Evolutionary conservation across 2,329 filamentous ascomycete genomes (phyloP).

Genomic region (Pyricularia sp.): DNA sequence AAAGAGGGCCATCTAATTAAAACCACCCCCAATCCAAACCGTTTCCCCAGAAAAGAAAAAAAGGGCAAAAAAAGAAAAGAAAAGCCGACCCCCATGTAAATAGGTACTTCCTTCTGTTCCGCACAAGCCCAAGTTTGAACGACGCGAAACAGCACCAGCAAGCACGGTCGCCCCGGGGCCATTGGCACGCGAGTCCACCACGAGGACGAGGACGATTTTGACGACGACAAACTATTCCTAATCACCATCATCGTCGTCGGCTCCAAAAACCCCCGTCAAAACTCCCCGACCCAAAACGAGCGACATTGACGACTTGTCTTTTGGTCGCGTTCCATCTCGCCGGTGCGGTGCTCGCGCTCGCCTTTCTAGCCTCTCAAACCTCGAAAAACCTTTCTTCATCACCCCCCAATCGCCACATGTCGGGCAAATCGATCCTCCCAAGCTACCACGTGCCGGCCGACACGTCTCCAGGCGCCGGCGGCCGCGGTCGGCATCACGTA

Average conservation of each 20-base stretch:
- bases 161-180: background rate
- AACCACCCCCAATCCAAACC: background rate
- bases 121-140: background rate
- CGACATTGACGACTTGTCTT: background rate
- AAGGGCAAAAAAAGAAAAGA: background rate
- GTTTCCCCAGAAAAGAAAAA: background rate
- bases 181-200: background rate
- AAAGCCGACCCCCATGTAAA: background rate
- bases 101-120: background rate
- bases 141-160: background rate
- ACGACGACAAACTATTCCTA: background rate
- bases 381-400: background rate
- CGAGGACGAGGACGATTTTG: background rate
- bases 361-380: background rate
- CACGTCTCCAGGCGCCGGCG: background rate
- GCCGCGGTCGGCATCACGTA: background rate
- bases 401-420: background rate
- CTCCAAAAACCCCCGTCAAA: background rate
- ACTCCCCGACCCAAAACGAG: background rate
- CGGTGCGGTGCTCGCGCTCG: background rate
- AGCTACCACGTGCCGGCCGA: slow-evolving; percentile 4
- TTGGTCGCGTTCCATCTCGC: background rate
- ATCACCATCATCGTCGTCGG: background rate
- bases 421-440: slow-evolving; percentile 5
- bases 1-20: background rate